Percentiles rank a stretch among this genome's conserved stretches.
phyloP scores from a whole-genome alignment of 768 basidiomycete genomes.

The Mycena sanguinolenta region DNA sequence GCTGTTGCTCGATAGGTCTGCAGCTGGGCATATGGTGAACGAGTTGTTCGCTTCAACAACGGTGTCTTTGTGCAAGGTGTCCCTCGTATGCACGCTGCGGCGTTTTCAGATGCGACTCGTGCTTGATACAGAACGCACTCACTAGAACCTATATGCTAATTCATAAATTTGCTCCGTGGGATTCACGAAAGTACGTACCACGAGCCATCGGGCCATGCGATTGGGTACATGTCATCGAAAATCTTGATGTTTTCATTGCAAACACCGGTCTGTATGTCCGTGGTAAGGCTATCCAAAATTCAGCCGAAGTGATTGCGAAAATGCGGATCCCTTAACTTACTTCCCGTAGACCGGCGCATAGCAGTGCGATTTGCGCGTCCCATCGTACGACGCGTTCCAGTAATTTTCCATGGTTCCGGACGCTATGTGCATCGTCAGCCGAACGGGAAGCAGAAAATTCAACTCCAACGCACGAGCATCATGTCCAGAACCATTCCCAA shows the following conservation, averaged over 20 bases:
- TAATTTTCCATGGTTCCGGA: background rate
- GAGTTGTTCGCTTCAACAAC: constrained; percentile 42
- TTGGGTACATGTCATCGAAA: constrained; percentile 34
- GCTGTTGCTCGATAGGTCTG: background rate
- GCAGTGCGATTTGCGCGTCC: constrained; percentile 6
- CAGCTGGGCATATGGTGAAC: constrained; percentile 40
- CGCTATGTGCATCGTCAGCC: background rate
- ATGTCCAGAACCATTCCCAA: background rate
- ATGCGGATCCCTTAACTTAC: background rate
- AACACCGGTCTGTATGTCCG: constrained; percentile 37
- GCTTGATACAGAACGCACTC: background rate
- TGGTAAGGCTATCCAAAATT: constrained; percentile 17
- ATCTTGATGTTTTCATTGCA: constrained; percentile 42
- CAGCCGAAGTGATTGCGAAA: background rate
- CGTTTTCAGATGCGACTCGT: background rate
- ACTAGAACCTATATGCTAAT: constrained; percentile 7
- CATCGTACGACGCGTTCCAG: constrained; percentile 8
- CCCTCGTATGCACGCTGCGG: constrained; percentile 41
- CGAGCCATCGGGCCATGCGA: constrained; percentile 36
- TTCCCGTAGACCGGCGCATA: background rate
- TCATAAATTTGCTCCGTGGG: background rate
- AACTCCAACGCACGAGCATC: constrained; percentile 7
- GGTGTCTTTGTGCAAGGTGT: constrained; percentile 36
- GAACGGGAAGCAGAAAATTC: background rate
- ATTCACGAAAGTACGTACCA: constrained; percentile 28